Conservation (phyloP, 2,329 filamentous ascomycete species). For the Penicillium freii region DNA sequence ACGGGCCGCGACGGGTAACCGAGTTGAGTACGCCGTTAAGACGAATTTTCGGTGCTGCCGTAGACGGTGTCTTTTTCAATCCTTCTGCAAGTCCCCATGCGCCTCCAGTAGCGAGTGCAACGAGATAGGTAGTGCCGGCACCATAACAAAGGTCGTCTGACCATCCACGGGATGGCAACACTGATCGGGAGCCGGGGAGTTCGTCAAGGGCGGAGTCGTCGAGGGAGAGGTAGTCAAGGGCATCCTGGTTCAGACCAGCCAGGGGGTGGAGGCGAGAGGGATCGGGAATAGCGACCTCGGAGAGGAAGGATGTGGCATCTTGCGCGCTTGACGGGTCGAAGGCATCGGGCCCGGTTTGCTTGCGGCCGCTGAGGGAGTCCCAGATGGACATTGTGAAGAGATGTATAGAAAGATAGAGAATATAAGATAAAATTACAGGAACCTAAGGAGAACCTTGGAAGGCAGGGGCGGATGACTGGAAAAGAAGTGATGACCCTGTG, state of each 20-base stretch:
- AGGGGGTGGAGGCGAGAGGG: conserved; percentile 87
- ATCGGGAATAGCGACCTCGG: conserved; percentile 73
- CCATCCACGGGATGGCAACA: conserved; percentile 92
- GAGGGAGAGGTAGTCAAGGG: conserved; percentile 89
- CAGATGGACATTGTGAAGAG: conserved; percentile 53
- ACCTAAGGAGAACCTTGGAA: conserved; percentile 16
- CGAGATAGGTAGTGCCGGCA: conserved; percentile 87
- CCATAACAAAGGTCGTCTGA: conserved; percentile 98
- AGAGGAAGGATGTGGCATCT: conserved; percentile 85
- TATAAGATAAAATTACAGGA: conserved; percentile 27
- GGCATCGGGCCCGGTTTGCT: conserved; percentile 53
- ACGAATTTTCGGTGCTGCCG: conserved; percentile 83
- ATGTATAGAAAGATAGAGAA: conserved; percentile 18
- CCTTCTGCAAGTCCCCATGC: conserved; percentile 92
- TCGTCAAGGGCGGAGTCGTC: conserved; percentile 88
- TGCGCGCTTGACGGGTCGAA: conserved; percentile 72
- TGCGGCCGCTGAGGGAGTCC: conserved; percentile 62
- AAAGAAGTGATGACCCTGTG: conserved; percentile 20
- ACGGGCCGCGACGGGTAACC: conserved; percentile 87
- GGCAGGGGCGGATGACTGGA: conserved; percentile 19
- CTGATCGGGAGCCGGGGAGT: conserved; percentile 79
- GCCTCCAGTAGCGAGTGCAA: conserved; percentile 81
- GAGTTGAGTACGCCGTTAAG: conserved; percentile 94
- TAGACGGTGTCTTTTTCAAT: conserved; percentile 65
- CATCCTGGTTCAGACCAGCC: conserved; percentile 86